Evolutionary conservation across 2,329 filamentous ascomycete species (phyloP).

Genomic region (Ceratocystiopsis brevicomis): DNA sequence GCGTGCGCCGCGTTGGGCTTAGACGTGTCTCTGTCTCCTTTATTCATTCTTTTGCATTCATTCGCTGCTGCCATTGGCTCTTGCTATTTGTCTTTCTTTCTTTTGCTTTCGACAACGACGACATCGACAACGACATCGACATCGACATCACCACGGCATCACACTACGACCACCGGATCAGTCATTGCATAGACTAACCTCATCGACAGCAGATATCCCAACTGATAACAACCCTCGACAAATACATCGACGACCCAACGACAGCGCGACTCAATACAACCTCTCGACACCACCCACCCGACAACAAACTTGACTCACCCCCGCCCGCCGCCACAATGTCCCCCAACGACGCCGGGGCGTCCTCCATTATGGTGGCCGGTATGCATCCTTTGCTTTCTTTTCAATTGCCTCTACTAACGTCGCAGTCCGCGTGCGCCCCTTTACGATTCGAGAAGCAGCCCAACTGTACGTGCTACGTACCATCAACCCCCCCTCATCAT

Average conservation of each 20-base stretch:
- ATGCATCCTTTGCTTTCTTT: not conserved
- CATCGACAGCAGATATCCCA: no score
- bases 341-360: conserved; percentile 25
- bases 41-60: no score
- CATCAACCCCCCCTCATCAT: not conserved
- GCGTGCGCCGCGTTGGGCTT: no score
- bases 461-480: conserved; percentile 47
- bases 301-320: not conserved
- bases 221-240: no score
- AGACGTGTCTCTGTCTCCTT: no score
- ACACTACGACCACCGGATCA: no score
- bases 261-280: no score
- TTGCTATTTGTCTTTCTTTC: not conserved
- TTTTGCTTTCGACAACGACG: not conserved
- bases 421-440: conserved; percentile 49
- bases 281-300: no score
- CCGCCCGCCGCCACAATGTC: conserved; percentile 13
- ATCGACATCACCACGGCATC: no score
- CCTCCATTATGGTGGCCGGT: conserved; percentile 42
- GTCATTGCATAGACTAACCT: no score
- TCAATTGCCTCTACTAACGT: conserved; percentile 6
- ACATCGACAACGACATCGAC: not conserved
- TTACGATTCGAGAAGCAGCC: conserved; percentile 81
- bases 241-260: no score
- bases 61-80: no score